Evolutionary conservation across 192 early-diverging fungal species (phyloP).

Genomic region (Backusella tuberculispora): DNA sequence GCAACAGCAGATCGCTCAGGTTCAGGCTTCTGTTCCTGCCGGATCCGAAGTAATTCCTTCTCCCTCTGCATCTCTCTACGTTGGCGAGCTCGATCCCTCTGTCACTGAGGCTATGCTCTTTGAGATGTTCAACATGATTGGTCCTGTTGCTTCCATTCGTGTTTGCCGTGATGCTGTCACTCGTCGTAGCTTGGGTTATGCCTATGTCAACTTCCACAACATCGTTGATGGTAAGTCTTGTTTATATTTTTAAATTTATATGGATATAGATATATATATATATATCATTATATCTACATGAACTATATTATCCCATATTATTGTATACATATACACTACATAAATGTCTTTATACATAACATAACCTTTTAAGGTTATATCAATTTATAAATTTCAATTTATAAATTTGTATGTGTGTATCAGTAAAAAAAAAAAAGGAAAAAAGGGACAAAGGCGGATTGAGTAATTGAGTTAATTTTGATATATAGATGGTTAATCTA

Average conservation of each 20-base stretch:
- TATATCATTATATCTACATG: background rate
- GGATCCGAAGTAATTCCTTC: conserved; percentile 33
- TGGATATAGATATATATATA: background rate
- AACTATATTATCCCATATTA: background rate
- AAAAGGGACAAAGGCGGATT: background rate
- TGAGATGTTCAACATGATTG: conserved; percentile 95
- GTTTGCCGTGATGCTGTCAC: conserved; percentile 98
- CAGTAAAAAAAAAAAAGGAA: background rate
- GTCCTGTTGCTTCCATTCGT: conserved; percentile 95
- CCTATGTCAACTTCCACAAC: conserved; percentile 99
- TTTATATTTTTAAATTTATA: background rate
- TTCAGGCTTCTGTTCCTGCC: conserved; percentile 15
- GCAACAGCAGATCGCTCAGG: conserved; percentile 23
- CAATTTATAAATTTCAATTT: background rate
- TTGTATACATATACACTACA: no score
- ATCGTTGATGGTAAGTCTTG: conserved; percentile 65
- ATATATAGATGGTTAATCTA: background rate
- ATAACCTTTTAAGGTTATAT: background rate
- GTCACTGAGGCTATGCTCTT: conserved; percentile 98
- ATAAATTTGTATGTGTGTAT: background rate
- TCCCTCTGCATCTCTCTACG: conserved; percentile 84
- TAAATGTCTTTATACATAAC: background rate
- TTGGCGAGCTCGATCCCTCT: conserved; percentile 95
- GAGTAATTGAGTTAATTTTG: background rate
- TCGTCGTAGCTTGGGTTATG: conserved; percentile 94